Conservation (phyloP, 768 basidiomycete genomes). For the Collybiopsis luxurians region DNA sequence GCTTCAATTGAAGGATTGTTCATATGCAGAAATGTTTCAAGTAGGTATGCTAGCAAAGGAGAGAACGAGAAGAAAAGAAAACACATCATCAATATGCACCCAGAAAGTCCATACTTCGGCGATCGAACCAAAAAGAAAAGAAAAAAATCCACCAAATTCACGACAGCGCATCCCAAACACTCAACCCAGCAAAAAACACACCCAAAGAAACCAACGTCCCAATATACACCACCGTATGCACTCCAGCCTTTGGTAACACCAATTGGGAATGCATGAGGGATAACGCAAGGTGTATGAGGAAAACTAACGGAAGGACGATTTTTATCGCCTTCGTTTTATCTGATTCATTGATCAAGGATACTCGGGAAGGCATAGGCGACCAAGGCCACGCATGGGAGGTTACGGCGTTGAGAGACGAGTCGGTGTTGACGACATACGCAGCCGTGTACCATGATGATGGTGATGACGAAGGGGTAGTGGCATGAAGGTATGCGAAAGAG, state of each 20-base stretch:
- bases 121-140: background rate
- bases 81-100: no score
- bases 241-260: slow-evolving; percentile 68
- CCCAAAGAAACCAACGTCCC: slow-evolving; percentile 65
- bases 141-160: slow-evolving; percentile 15
- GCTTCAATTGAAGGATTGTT: no score
- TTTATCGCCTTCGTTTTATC: slow-evolving; percentile 23
- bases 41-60: no score
- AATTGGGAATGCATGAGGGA: slow-evolving; percentile 64
- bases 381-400: background rate
- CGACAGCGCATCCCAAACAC: slow-evolving; percentile 66
- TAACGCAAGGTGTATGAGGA: slow-evolving; percentile 51
- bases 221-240: slow-evolving; percentile 75
- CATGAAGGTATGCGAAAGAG: slow-evolving; percentile 60
- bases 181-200: slow-evolving; percentile 69
- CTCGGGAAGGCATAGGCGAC: background rate
- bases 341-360: no score
- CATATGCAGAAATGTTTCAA: no score
- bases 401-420: background rate
- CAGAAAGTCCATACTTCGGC: background rate
- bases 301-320: slow-evolving; percentile 32
- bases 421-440: background rate
- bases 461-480: no score
- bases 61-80: no score
- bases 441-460: no score